These are phyloP conservation scores for Fagopyrum homotropicum DNA, from an alignment of 148 eudicot species.

Conservation along the genomic window DNA sequence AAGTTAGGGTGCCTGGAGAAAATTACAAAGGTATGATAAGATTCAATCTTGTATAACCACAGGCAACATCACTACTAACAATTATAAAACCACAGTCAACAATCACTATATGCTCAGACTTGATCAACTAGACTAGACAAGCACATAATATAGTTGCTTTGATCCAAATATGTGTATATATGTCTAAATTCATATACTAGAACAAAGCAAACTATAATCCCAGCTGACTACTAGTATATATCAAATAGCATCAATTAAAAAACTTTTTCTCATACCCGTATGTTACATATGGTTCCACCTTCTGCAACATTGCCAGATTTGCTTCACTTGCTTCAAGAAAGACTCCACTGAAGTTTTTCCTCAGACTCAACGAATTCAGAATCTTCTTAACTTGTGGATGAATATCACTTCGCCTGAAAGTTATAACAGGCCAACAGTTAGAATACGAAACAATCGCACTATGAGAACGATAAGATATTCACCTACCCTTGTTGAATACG, in stretches of 20 bases:
- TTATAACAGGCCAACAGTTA: neutral
- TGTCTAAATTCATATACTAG: neutral
- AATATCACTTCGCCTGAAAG: constrained; percentile 64
- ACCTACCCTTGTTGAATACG: constrained; percentile 72
- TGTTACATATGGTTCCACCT: constrained; percentile 83
- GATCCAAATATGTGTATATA: neutral
- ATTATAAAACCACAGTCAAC: neutral
- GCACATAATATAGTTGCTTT: no score
- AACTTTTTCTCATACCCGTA: constrained; percentile 51
- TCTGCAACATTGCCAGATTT: constrained; percentile 52
- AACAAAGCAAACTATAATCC: neutral
- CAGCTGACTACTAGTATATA: neutral
- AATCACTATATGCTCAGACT: neutral
- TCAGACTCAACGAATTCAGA: constrained; percentile 57
- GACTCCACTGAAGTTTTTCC: constrained; percentile 60
- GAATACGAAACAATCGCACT: neutral
- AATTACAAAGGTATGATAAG: neutral
- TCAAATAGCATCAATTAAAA: neutral
- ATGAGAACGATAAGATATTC: neutral
- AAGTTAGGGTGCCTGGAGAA: constrained; percentile 36
- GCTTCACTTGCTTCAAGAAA: constrained; percentile 71
- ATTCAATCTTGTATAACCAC: neutral
- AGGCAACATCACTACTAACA: neutral
- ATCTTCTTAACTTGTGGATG: constrained; percentile 57
- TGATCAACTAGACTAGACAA: neutral